These are phyloP conservation scores for Akebia trifoliata DNA, from an alignment of 164 flowering plant species.

Conservation along the genomic window DNA sequence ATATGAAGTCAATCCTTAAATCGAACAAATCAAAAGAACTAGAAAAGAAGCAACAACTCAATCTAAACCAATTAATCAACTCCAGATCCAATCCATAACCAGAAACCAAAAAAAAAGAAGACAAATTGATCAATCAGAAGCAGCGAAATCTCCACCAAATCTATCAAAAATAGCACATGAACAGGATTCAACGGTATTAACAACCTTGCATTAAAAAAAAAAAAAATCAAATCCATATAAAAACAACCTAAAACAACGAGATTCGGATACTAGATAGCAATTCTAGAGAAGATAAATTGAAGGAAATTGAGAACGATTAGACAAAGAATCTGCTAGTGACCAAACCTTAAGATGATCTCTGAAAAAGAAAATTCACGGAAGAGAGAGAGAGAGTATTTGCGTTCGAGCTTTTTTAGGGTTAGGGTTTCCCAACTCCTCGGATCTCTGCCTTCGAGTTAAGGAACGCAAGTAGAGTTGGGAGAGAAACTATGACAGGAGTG, in stretches of 20 bases:
- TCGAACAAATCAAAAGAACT: not conserved
- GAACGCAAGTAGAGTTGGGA: constrained; percentile 1
- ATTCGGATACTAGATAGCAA: not conserved
- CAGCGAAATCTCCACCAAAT: not conserved
- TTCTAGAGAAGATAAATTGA: not conserved
- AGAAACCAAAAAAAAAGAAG: not conserved
- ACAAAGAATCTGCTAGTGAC: constrained; percentile 3
- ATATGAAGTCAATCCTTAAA: too few species aligned
- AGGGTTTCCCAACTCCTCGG: constrained; percentile 26
- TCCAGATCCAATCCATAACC: constrained; percentile 1
- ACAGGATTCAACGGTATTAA: constrained; percentile 4
- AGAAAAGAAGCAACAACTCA: not conserved
- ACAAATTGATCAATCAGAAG: not conserved
- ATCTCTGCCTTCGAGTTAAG: constrained; percentile 22
- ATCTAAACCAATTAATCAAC: not conserved
- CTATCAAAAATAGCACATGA: not conserved
- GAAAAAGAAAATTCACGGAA: not conserved
- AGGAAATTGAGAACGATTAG: not conserved
- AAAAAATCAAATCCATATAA: not conserved
- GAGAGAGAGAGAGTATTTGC: not conserved
- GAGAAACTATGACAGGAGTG: not conserved
- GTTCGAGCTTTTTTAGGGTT: constrained; percentile 5
- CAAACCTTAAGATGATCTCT: not conserved
- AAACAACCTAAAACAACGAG: not conserved
- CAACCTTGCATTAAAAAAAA: not conserved